Conservation (phyloP, 192 early-diverging fungal genomes). For the Entomortierella beljakovae region DNA sequence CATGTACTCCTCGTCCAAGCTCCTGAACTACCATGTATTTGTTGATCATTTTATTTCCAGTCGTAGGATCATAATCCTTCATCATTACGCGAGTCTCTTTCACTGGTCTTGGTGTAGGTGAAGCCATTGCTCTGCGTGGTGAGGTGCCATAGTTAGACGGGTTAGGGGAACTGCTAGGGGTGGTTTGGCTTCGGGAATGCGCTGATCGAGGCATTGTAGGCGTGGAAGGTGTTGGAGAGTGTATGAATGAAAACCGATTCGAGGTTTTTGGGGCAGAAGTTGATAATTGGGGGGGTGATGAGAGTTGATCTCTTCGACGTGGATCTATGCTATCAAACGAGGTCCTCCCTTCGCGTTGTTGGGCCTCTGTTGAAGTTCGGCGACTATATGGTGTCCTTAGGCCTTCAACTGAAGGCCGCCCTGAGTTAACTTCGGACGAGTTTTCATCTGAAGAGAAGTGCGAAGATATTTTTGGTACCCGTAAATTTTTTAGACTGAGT, state of each 20-base stretch:
- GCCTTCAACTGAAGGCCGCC: conserved; percentile 14
- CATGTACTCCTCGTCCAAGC: conserved; percentile 93
- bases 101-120: conserved; percentile 59
- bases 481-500: conserved; percentile 43
- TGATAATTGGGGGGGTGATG: conserved; percentile 24
- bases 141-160: conserved; percentile 31
- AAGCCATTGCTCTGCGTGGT: conserved; percentile 22
- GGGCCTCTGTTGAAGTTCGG: conserved; percentile 14
- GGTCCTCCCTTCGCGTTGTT: conserved; percentile 19
- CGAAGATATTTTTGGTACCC: conserved; percentile 19
- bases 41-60: conserved; percentile 97
- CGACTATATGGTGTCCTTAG: background rate
- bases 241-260: conserved; percentile 43
- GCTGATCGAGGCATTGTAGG: conserved; percentile 39
- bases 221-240: conserved; percentile 40
- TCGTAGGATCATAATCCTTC: conserved; percentile 83
- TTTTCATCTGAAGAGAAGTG: conserved; percentile 22
- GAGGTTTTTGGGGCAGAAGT: conserved; percentile 41
- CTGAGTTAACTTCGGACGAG: conserved; percentile 14
- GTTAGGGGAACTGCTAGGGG: conserved; percentile 24
- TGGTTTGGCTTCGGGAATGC: conserved; percentile 36
- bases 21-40: conserved; percentile 92
- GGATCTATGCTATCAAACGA: conserved; percentile 32
- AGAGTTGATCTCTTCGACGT: conserved; percentile 28
- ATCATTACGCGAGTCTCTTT: conserved; percentile 88